phyloP scores from a whole-genome alignment of 257 asterid genomes.

The Cinchona pubescens region DNA sequence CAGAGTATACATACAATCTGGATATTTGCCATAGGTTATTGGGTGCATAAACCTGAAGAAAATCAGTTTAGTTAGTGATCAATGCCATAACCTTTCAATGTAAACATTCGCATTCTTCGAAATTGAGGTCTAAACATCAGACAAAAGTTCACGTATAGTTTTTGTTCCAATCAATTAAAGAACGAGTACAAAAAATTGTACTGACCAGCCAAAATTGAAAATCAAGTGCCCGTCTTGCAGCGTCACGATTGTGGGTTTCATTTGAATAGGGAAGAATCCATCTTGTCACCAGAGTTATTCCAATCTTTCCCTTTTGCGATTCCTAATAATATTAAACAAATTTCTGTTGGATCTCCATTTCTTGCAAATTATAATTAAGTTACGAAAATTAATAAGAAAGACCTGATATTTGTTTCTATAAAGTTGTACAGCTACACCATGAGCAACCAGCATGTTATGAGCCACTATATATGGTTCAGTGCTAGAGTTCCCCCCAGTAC shows the following conservation, averaged over 20 bases:
- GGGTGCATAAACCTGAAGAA: conserved; percentile 13
- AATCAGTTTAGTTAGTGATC: background rate
- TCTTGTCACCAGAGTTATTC: conserved; percentile 27
- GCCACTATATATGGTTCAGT: conserved; percentile 51
- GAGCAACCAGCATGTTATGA: conserved; percentile 44
- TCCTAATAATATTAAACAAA: background rate
- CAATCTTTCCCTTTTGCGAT: conserved; percentile 41
- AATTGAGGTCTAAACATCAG: too few species aligned
- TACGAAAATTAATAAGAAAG: too few species aligned
- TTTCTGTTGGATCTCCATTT: background rate
- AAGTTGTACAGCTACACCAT: conserved; percentile 35
- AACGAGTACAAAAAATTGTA: too few species aligned
- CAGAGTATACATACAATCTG: conserved; percentile 6
- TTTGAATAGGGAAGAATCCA: conserved; percentile 38
- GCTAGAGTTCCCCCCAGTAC: conserved; percentile 40
- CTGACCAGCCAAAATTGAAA: conserved; percentile 56
- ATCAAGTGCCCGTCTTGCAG: conserved; percentile 47
- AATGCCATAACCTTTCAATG: too few species aligned
- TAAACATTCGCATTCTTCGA: too few species aligned
- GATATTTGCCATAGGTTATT: conserved; percentile 16
- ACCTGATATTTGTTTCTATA: conserved; percentile 45
- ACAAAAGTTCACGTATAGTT: too few species aligned
- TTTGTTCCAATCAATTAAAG: too few species aligned
- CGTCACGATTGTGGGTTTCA: conserved; percentile 20
- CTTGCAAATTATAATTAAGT: background rate